Evolutionary conservation across 805 yeast genomes (phyloP), one percentile per base, ranked within the genome.

Genomic region (Metschnikowia drakensbergensis): DNA sequence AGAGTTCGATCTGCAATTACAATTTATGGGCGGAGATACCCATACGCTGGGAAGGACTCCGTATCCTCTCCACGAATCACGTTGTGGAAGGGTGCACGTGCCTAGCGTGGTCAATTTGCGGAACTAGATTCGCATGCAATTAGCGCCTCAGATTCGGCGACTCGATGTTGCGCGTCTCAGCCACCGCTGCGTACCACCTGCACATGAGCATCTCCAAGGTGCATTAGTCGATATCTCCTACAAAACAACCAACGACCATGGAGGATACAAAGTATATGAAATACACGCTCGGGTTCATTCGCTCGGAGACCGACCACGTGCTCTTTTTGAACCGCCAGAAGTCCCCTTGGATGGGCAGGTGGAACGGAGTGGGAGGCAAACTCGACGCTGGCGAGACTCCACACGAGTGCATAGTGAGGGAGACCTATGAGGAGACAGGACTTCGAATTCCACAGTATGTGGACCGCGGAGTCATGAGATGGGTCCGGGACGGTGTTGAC

Each of bases 321-420:
- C 65, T 72, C 9, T 54, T 73, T 6, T 57, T 73, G 17, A 73
- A 73, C 47, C 58, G 77, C 25, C 66, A 69, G 48, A 73, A 73
- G 48, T 58, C 65, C 8, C 77, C 77, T 1, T 71, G 75, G 74
- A 73, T 72, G 76, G 77, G 77, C 11, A 58, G 69, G 42, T 73
- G 77, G 77, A 72, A 73, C 54, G 77, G 77, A 9, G 75, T 73
- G 9, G 77, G 77, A 6, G 77, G 77, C 5, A 72, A 73, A 49
- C 51, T 72, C 13, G 71, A 70, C 31, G 46, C 53, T 0, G 55
- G 48, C 13, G 77, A 73, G 52, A 52, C 67, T 1, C 70, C 76
- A 1, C 49, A 60, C 33, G 65, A 66, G n/a, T 71, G 77, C 47
- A 72, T 73, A 17, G 62, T 67, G 5, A 50, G 77, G 42, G 77